phyloP scores from a whole-genome alignment of 1,284 basidiomycete species.

The Marasmius fiardii region DNA sequence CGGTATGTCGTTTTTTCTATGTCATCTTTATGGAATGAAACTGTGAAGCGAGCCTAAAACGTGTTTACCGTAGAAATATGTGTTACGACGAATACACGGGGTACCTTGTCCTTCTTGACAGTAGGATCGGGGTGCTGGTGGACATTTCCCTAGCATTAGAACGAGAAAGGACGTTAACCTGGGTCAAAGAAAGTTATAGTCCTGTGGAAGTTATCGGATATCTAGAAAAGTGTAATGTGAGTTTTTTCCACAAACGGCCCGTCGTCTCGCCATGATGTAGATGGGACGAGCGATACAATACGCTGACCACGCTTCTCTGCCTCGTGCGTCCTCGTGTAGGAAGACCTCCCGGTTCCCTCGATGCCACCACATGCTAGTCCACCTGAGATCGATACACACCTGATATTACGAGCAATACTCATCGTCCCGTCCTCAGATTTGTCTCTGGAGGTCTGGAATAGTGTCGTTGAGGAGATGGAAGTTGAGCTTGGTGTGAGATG shows the following conservation, averaged over 20 bases:
- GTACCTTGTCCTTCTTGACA: slow-evolving; percentile 44
- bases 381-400: slow-evolving; percentile 31
- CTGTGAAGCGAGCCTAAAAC: slow-evolving; percentile 5
- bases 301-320: no score
- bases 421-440: slow-evolving; percentile 43
- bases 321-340: no score
- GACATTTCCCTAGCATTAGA: slow-evolving; percentile 51
- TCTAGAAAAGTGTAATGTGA: slow-evolving; percentile 44
- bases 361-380: slow-evolving; percentile 31
- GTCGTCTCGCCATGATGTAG: no score
- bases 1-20: slow-evolving; percentile 31
- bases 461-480: slow-evolving; percentile 29
- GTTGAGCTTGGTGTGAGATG: slow-evolving; percentile 17
- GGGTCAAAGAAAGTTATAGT: slow-evolving; percentile 50
- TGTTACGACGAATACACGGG: slow-evolving; percentile 45
- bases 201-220: slow-evolving; percentile 52
- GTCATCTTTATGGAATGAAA: slow-evolving; percentile 6
- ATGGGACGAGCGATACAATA: no score
- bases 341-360: no score
- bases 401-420: slow-evolving; percentile 50
- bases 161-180: slow-evolving; percentile 28
- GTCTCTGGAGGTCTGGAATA: slow-evolving; percentile 43
- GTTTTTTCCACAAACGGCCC: slow-evolving; percentile 13
- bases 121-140: slow-evolving; percentile 25
- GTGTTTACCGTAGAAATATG: slow-evolving; percentile 28